A percentile compares a stretch with the other conserved stretches of the same genome.
phyloP scores from a whole-genome alignment of 2,329 filamentous ascomycete genomes.

The Penicillium sp. region DNA sequence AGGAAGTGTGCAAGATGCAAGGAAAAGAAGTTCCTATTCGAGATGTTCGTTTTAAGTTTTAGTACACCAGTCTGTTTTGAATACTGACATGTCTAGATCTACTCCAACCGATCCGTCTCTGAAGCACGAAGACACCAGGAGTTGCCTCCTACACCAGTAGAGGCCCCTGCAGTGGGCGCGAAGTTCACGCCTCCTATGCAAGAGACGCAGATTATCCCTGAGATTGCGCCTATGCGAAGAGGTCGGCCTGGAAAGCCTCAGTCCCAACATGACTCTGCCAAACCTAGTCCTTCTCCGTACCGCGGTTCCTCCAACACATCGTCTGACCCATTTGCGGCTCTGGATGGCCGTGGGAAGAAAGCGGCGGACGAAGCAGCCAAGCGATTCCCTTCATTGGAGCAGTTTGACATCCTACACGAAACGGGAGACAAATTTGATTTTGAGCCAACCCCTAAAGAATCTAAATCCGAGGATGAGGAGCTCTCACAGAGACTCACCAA shows the following conservation, averaged over 20 bases:
- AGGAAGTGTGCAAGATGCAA: constrained; percentile 85
- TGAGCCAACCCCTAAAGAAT: constrained; percentile 54
- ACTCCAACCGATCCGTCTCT: constrained; percentile 62
- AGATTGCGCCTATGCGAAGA: constrained; percentile 90
- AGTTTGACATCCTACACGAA: constrained; percentile 88
- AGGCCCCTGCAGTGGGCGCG: constrained; percentile 69
- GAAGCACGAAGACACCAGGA: constrained; percentile 63
- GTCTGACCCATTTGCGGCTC: constrained; percentile 82
- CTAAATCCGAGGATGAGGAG: constrained; percentile 48
- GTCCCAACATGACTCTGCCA: constrained; percentile 49
- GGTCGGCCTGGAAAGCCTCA: constrained; percentile 66
- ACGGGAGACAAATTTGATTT: constrained; percentile 83
- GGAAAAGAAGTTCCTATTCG: constrained; percentile 82
- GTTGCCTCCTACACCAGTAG: constrained; percentile 57
- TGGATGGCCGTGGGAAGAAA: constrained; percentile 64
- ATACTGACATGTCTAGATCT: constrained; percentile 58
- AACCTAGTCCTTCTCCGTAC: constrained; percentile 67
- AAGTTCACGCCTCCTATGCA: constrained; percentile 75
- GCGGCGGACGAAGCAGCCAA: constrained; percentile 74
- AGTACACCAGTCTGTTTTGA: not conserved
- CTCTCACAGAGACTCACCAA: constrained; percentile 69
- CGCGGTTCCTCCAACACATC: constrained; percentile 49
- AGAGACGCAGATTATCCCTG: constrained; percentile 73
- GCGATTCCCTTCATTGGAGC: constrained; percentile 86
- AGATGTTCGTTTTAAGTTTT: constrained; percentile 63